These are phyloP conservation scores for Xylaria polymorpha DNA, from an alignment of 2,329 filamentous ascomycete genomes.

Conservation along the genomic window DNA sequence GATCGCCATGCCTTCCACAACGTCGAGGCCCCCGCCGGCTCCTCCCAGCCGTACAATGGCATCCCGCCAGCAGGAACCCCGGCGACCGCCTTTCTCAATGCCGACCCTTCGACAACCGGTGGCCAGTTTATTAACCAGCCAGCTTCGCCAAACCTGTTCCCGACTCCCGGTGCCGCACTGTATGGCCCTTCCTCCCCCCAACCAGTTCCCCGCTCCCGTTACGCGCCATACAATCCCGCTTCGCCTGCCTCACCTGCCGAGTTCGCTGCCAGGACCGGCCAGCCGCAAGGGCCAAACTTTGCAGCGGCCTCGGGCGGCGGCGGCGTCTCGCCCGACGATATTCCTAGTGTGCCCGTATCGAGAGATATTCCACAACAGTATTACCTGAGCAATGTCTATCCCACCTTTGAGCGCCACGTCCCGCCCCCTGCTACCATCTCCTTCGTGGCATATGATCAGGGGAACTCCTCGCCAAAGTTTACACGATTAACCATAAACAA, in stretches of 20 bases:
- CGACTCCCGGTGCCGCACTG: constrained; percentile 13
- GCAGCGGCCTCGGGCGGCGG: constrained; percentile 73
- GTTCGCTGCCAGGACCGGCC: constrained; percentile 58
- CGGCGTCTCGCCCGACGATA: constrained; percentile 88
- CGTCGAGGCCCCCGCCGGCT: constrained; percentile 77
- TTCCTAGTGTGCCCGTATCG: constrained; percentile 88
- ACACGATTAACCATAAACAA: constrained; percentile 92
- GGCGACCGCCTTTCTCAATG: constrained; percentile 69
- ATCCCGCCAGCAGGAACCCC: constrained; percentile 69
- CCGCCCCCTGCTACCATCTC: constrained; percentile 89
- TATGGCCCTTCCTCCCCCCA: constrained; percentile 54
- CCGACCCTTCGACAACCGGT: constrained; percentile 59
- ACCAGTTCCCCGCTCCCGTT: constrained; percentile 71
- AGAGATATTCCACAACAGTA: constrained; percentile 85
- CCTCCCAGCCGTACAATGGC: constrained; percentile 76
- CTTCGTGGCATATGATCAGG: constrained; percentile 94
- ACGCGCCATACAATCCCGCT: constrained; percentile 62
- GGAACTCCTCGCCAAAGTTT: constrained; percentile 95
- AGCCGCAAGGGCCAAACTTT: constrained; percentile 56
- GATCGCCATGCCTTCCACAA: constrained; percentile 92
- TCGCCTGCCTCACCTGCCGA: constrained; percentile 57
- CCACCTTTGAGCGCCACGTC: constrained; percentile 93
- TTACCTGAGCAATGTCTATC: constrained; percentile 89
- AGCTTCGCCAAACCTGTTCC: constrained; percentile 41
- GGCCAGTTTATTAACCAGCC: constrained; percentile 60